Conservation (phyloP, 176 grass and related monocot species). For the Juncus effusus region DNA sequence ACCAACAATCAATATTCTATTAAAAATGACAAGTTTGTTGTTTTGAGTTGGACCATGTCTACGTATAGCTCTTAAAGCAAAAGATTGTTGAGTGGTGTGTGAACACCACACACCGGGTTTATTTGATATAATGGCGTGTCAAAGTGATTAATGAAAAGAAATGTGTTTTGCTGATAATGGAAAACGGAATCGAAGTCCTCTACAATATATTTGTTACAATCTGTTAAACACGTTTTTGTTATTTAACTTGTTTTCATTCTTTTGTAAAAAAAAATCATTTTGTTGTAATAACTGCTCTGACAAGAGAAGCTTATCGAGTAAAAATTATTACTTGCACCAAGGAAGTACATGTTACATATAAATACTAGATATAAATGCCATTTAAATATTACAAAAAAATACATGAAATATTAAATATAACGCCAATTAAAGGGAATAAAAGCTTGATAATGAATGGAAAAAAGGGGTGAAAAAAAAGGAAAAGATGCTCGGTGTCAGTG, state of each 20-base stretch:
- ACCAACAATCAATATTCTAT: too few species aligned
- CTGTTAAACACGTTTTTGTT: too few species aligned
- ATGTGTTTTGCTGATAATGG: background rate
- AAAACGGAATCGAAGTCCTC: slow-evolving; percentile 10
- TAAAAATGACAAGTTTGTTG: too few species aligned
- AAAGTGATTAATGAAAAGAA: slow-evolving; percentile 19
- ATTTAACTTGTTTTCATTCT: too few species aligned
- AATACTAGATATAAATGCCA: too few species aligned
- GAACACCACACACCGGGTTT: slow-evolving; percentile 11
- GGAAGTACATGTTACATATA: too few species aligned
- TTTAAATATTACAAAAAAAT: too few species aligned
- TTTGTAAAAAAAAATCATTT: too few species aligned
- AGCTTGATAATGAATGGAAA: background rate
- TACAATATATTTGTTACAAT: too few species aligned
- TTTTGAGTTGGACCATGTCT: background rate
- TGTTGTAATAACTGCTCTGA: too few species aligned
- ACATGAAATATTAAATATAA: background rate
- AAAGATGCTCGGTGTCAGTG: slow-evolving; percentile 14
- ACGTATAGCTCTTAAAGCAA: background rate
- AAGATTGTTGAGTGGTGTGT: background rate
- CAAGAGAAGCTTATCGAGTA: too few species aligned
- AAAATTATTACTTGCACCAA: too few species aligned
- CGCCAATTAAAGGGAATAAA: background rate
- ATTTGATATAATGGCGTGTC: background rate
- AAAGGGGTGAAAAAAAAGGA: background rate